phyloP scores from a whole-genome alignment of 305 asterid genomes.

The Fraxinus xanthoxyloides region DNA sequence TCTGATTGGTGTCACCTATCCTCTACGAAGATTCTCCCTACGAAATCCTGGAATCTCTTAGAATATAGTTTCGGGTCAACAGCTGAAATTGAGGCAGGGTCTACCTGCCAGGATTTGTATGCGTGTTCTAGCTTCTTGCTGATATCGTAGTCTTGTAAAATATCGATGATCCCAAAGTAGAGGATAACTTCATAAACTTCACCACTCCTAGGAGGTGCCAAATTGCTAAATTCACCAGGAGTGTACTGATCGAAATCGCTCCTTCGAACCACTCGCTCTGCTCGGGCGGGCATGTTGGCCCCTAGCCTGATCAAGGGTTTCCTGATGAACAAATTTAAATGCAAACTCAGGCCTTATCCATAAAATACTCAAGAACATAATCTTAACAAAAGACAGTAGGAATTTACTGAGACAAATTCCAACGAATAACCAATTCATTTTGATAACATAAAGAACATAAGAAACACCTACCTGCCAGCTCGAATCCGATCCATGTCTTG shows the following conservation, averaged over 20 bases:
- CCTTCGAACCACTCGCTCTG: constrained; percentile 73
- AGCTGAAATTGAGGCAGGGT: constrained; percentile 84
- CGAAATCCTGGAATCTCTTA: constrained; percentile 81
- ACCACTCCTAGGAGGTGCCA: constrained; percentile 46
- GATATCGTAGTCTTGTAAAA: constrained; percentile 87
- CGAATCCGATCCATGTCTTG: constrained; percentile 89
- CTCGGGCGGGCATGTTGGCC: constrained; percentile 99
- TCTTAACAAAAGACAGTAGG: neutral
- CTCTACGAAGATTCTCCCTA: constrained; percentile 72
- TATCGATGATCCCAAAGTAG: constrained; percentile 91
- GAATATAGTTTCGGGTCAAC: constrained; percentile 93
- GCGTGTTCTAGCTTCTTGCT: constrained; percentile 97
- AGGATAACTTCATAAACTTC: constrained; percentile 81
- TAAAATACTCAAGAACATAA: neutral
- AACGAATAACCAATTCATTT: neutral
- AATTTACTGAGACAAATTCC: neutral
- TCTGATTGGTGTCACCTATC: constrained; percentile 51
- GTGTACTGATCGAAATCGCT: constrained; percentile 77
- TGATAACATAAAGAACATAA: neutral
- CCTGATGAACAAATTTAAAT: constrained; percentile 39
- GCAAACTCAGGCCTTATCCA: neutral
- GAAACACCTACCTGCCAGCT: constrained; percentile 65
- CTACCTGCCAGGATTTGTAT: constrained; percentile 86
- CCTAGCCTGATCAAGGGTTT: constrained; percentile 85
- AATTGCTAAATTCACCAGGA: constrained; percentile 49